Conservation (phyloP, 2,329 filamentous ascomycete genomes). For the Chalara sp. region DNA sequence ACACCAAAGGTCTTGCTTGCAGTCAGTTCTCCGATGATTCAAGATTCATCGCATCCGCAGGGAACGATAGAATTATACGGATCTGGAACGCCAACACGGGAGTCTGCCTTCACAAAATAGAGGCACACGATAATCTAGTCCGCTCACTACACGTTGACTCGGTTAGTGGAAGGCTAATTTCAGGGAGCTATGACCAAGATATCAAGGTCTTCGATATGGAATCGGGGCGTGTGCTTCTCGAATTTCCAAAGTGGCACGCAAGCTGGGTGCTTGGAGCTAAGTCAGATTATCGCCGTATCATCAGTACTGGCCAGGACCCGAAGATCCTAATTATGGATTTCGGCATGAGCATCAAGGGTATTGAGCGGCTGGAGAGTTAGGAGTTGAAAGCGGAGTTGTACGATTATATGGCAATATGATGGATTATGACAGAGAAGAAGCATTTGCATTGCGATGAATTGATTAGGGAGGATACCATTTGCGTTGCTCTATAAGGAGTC, state of each 20-base stretch:
- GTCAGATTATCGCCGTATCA: slow-evolving; percentile 88
- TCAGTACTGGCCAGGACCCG: slow-evolving; percentile 90
- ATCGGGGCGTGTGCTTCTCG: slow-evolving; percentile 68
- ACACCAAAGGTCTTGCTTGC: slow-evolving; percentile 90
- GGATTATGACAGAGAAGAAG: no score
- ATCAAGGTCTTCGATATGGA: slow-evolving; percentile 92
- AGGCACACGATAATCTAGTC: slow-evolving; percentile 79
- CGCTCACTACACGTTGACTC: slow-evolving; percentile 87
- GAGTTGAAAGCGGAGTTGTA: no score
- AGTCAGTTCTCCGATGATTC: slow-evolving; percentile 95
- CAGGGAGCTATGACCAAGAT: slow-evolving; percentile 89
- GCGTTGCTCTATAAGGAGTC: no score
- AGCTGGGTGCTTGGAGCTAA: slow-evolving; percentile 97
- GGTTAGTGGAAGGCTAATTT: slow-evolving; percentile 77
- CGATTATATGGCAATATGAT: no score
- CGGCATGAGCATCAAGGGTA: slow-evolving; percentile 52
- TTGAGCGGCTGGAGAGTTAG: slow-evolving; percentile 49
- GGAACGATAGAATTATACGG: slow-evolving; percentile 92
- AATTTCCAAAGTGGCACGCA: slow-evolving; percentile 90
- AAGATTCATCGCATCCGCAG: slow-evolving; percentile 86
- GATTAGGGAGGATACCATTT: no score
- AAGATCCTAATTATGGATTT: slow-evolving; percentile 94
- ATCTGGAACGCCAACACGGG: slow-evolving; percentile 93
- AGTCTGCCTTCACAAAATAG: slow-evolving; percentile 71
- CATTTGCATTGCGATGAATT: no score